Percentiles rank a stretch among this genome's conserved stretches.
Evolutionary conservation across 805 yeast species (phyloP).

Genomic region (Ogataea haglerorum): DNA sequence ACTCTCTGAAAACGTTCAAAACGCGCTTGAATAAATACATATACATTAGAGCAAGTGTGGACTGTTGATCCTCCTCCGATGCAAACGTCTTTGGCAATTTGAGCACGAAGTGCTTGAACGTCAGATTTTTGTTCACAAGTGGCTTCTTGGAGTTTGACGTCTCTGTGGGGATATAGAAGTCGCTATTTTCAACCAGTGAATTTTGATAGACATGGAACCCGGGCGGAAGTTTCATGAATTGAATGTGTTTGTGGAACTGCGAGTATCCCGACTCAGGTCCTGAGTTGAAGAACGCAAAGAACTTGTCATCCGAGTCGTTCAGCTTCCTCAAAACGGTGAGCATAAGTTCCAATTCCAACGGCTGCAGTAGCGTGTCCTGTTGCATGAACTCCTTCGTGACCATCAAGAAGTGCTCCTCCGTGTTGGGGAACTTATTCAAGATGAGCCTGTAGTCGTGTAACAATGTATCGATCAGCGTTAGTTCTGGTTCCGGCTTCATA

Average conservation of each 20-base stretch:
- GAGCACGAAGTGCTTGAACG: slow-evolving; percentile 81
- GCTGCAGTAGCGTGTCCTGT: slow-evolving; percentile 69
- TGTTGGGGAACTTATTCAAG: slow-evolving; percentile 83
- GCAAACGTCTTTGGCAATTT: slow-evolving; percentile 43
- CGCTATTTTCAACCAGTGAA: slow-evolving; percentile 39
- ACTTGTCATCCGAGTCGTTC: slow-evolving; percentile 43
- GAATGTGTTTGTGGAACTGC: slow-evolving; percentile 89
- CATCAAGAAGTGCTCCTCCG: slow-evolving; percentile 72
- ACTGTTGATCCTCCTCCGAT: slow-evolving; percentile 43
- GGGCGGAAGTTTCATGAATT: slow-evolving; percentile 70
- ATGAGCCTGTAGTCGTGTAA: slow-evolving; percentile 59
- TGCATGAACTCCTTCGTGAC: slow-evolving; percentile 72
- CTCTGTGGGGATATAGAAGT: slow-evolving; percentile 53
- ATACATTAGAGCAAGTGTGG: slow-evolving; percentile 63
- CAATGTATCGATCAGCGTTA: slow-evolving; percentile 55
- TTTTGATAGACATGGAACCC: slow-evolving; percentile 59
- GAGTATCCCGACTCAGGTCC: slow-evolving; percentile 94
- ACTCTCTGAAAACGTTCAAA: slow-evolving; percentile 61
- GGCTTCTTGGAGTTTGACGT: slow-evolving; percentile 46
- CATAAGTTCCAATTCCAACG: slow-evolving; percentile 62
- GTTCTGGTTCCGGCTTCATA: slow-evolving; percentile 69
- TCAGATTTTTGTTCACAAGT: slow-evolving; percentile 53
- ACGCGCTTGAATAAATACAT: slow-evolving; percentile 69
- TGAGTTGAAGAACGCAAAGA: slow-evolving; percentile 84
- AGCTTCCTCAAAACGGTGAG: slow-evolving; percentile 51